A percentile compares a stretch with the other conserved stretches of the same genome.
These are phyloP conservation scores for Lithohypha guttulata DNA, from an alignment of 2,329 filamentous ascomycete species.

Conservation along the genomic window DNA sequence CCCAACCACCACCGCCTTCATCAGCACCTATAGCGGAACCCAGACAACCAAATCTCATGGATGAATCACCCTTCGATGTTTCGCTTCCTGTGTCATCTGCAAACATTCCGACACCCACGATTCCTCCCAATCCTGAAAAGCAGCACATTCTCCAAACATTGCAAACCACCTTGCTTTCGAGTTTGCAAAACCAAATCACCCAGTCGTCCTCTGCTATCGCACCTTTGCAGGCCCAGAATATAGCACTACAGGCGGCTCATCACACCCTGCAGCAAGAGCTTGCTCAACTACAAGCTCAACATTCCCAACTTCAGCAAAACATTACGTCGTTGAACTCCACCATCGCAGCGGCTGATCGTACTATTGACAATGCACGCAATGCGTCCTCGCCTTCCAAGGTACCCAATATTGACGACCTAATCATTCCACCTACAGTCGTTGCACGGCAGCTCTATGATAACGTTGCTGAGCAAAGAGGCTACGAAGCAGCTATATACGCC, in stretches of 20 bases:
- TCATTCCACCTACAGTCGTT: slow-evolving; percentile 89
- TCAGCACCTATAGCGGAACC: slow-evolving; percentile 21
- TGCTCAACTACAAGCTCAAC: slow-evolving; percentile 57
- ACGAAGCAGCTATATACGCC: slow-evolving; percentile 75
- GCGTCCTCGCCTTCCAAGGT: slow-evolving; percentile 42
- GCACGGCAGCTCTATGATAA: slow-evolving; percentile 84
- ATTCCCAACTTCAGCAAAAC: slow-evolving; percentile 62
- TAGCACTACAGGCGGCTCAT: slow-evolving; percentile 62
- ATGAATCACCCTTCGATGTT: slow-evolving; percentile 50
- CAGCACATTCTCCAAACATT: slow-evolving; percentile 73
- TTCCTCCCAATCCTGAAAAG: slow-evolving; percentile 92
- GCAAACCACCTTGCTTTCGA: slow-evolving; percentile 55
- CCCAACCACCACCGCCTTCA: slow-evolving; percentile 23
- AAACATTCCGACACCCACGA: slow-evolving; percentile 61
- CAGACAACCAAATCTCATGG: slow-evolving; percentile 33
- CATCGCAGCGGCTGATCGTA: slow-evolving; percentile 64
- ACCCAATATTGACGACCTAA: slow-evolving; percentile 75
- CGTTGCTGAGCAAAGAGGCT: slow-evolving; percentile 76
- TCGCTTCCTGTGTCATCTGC: slow-evolving; percentile 38
- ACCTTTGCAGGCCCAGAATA: slow-evolving; percentile 66
- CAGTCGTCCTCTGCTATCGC: slow-evolving; percentile 66
- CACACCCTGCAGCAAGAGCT: slow-evolving; percentile 63
- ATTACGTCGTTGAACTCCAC: slow-evolving; percentile 66
- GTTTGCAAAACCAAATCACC: slow-evolving; percentile 56
- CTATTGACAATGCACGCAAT: slow-evolving; percentile 61